phyloP scores from a whole-genome alignment of 805 yeast genomes.

The Candida hungchunana region DNA sequence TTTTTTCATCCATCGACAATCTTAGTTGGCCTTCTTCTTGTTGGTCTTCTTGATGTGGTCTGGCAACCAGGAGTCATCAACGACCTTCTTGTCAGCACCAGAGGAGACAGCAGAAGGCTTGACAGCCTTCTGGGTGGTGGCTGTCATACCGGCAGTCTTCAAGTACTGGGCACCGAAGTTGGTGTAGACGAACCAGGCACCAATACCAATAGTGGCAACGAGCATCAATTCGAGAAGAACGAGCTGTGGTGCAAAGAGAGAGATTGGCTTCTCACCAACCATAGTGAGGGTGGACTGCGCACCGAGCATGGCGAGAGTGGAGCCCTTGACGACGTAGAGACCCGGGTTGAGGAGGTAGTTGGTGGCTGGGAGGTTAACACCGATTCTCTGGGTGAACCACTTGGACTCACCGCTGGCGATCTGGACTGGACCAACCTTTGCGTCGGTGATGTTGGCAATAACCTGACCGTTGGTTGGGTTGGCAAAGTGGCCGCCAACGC shows the following conservation, averaged over 20 bases:
- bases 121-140: constrained; percentile 21
- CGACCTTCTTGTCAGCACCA: constrained; percentile 28
- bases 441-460: constrained; percentile 59
- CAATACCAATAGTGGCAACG: constrained; percentile 41
- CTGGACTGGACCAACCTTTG: constrained; percentile 55
- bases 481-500: constrained; percentile 63
- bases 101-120: constrained; percentile 19
- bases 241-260: constrained; percentile 70
- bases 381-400: constrained; percentile 54
- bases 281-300: constrained; percentile 53
- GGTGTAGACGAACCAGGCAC: constrained; percentile 44
- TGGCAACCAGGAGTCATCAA: constrained; percentile 57
- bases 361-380: constrained; percentile 53
- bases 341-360: constrained; percentile 58
- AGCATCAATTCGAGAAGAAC: constrained; percentile 57
- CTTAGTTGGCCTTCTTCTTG: constrained; percentile 16
- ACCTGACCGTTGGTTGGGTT: constrained; percentile 49
- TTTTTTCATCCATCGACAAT: neutral
- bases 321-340: constrained; percentile 47
- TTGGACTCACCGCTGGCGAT: constrained; percentile 46
- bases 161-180: constrained; percentile 45
- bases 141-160: constrained; percentile 26
- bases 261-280: constrained; percentile 61
- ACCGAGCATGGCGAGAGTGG: constrained; percentile 49
- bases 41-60: constrained; percentile 43